These are phyloP conservation scores for Mortierella sp. DNA, from an alignment of 371 early-diverging fungal genomes.

Conservation along the genomic window DNA sequence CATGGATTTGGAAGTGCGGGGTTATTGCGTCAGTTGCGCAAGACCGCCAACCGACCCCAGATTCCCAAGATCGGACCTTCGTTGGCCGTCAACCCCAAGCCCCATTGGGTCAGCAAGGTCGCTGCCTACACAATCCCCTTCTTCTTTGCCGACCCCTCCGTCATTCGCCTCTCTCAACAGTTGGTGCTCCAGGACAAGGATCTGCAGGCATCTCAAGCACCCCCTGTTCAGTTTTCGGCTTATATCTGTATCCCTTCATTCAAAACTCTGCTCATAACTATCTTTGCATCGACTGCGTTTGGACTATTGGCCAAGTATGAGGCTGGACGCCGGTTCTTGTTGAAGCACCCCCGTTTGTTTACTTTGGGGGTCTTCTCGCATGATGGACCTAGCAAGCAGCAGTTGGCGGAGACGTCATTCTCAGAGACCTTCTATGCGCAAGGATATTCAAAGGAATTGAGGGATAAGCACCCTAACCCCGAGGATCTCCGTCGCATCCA, in stretches of 20 bases:
- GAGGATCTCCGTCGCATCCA: constrained; percentile 35
- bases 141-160: constrained; percentile 71
- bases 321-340: constrained; percentile 70
- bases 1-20: constrained; percentile 71
- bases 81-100: constrained; percentile 60
- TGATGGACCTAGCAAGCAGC: constrained; percentile 69
- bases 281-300: constrained; percentile 63
- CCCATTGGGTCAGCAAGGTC: constrained; percentile 62
- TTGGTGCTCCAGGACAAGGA: constrained; percentile 55
- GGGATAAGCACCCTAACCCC: constrained; percentile 17
- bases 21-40: constrained; percentile 67
- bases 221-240: constrained; percentile 72
- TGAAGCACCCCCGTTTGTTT: constrained; percentile 71
- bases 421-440: constrained; percentile 66
- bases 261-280: constrained; percentile 56
- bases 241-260: constrained; percentile 69
- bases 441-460: constrained; percentile 61
- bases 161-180: constrained; percentile 72
- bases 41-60: constrained; percentile 62
- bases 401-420: constrained; percentile 69
- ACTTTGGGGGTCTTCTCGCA: constrained; percentile 69
- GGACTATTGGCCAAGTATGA: constrained; percentile 64
- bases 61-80: constrained; percentile 63
- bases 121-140: constrained; percentile 71
- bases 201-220: constrained; percentile 52